Conservation (phyloP, 2,329 filamentous ascomycete species). For the Dendryphion nanum region DNA sequence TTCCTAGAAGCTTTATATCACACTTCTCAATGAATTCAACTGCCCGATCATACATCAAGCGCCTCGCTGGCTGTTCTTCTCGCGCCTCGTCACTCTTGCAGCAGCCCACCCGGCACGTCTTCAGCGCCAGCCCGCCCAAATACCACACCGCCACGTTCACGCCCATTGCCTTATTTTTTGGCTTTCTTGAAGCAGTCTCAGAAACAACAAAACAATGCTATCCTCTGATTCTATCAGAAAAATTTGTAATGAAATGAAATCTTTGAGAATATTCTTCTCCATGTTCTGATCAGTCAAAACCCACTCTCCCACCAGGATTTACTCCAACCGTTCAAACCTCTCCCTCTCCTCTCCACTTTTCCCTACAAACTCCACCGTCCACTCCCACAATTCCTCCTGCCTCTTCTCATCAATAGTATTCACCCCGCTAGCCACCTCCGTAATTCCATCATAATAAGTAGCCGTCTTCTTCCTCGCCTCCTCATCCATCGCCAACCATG, state of each 20-base stretch:
- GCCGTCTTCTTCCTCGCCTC: slow-evolving; percentile 38
- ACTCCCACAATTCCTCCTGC: slow-evolving; percentile 47
- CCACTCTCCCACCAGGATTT: neutral
- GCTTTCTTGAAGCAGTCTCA: slow-evolving; percentile 15
- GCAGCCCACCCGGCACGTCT: no score
- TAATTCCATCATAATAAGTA: slow-evolving; percentile 46
- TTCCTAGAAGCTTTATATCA: no score
- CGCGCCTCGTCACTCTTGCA: no score
- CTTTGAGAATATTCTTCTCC: no score
- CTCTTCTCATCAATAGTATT: slow-evolving; percentile 46
- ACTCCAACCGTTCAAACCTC: slow-evolving; percentile 17
- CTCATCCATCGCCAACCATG: slow-evolving; percentile 39
- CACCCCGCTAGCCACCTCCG: slow-evolving; percentile 42
- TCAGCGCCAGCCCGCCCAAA: neutral
- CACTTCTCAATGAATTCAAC: no score
- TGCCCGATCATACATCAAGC: no score
- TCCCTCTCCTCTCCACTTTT: slow-evolving; percentile 20
- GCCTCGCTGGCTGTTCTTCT: no score
- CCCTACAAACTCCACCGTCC: slow-evolving; percentile 44
- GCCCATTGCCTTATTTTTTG: slow-evolving; percentile 10
- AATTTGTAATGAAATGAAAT: no score
- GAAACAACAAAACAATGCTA: no score
- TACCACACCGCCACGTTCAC: neutral
- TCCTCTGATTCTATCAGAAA: no score
- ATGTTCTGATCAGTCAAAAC: no score